Base-by-base conservation (phyloP, 1,284 basidiomycete species). In the Ceratobasidium sp. region DNA sequence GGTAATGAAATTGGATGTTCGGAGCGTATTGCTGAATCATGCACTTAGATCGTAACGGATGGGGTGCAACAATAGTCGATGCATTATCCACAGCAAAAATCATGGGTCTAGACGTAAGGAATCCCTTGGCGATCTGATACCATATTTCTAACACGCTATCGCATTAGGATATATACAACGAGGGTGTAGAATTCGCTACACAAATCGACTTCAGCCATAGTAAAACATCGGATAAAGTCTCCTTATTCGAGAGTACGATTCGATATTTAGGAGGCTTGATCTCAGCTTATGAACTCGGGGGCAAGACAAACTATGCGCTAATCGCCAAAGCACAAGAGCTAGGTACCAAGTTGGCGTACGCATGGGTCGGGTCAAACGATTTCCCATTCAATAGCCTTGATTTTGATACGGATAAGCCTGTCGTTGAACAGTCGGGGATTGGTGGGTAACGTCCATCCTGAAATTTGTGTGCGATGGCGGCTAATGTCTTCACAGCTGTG, bases 251-350 rank as follows among this genome's bases (percentile, higher is more conserved):
- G 82, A 94, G 92, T 0, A 92, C 89, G 0, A 97, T 97, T 75
- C 91, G 95, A 16, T 95, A 87, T 76, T 81, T 88, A 36, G 87
- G 87, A 14, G 86, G 86, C 5, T 86, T 84, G 23, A 79, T 97
- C 30, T 91, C 91, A 59, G 90, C 94, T 0, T 96, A 92, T 79
- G 94, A 97, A 78, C 85, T 97, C 26, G 91, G 88, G 53, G 88
- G 88, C 9, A 80, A 87, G 77, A 78, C 86, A 71, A 81, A 85
- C 74, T 80, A 82, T 0, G 78, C 82, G 12, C 81, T 92, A 45
- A 80, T 92, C 2, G 79, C 86, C 23, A 79, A 83, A 76, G 91
- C 93, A 0, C 85, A 87, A 78, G 82, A 91, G 76, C 83, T 94
- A 23, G 89, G 87, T 0, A 87, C 93, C 78, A 91, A 91, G 79